Base-by-base conservation (phyloP, 495 filamentous ascomycete species). In the Halenospora varia region DNA sequence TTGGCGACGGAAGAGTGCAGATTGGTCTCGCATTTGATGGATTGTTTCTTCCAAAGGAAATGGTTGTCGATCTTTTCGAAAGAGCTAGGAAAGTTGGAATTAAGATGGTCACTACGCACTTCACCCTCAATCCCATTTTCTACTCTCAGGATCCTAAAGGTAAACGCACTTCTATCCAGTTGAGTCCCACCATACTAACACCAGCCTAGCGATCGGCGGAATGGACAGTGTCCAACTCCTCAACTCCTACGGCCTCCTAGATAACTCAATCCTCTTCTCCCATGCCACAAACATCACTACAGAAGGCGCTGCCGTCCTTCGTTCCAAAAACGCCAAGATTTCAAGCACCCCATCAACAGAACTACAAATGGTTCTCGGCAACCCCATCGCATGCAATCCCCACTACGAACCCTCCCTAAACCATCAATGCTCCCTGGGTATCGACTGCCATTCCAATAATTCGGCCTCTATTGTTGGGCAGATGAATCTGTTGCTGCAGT, bases 371-470 rank as follows among this genome's bases (percentile, higher is more conserved):
- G 70, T 11, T n/a, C 20, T 48, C 6, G 62, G 62, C 0, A 18
- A 17, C 1, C 53, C 57, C 18, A 44, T 42, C 8, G 58, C 59
- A 0, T 65, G 56, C 35, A 29, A 57, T 22, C 13, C 54, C 11
- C 40, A 62, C n/a, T n/a, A n/a, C n/a, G n/a, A n/a, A n/a, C n/a
- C n/a, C n/a, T n/a, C n/a, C n/a, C 63, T 68, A 8, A 55, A 57
- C 13, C 39, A 51, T 2, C 59, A 70, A 45, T 62, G 64, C 44
- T 73, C 72, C 8, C 61, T 83, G 11, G 80, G 80, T 10, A 62
- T 79, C 13, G 77, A 82, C 56, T 80, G 76, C 51, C 77, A 82
- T 59, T 71, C 62, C 48, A 73, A 69, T 53, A 70, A 70, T 23
- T 66, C 71, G 1, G 66, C 61, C 1, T 70, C 70, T 26, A 70